Percentiles rank a stretch among this genome's conserved stretches.
Evolutionary conservation across 2,329 filamentous ascomycete species (phyloP).

Genomic region (Elsinoe fawcettii): DNA sequence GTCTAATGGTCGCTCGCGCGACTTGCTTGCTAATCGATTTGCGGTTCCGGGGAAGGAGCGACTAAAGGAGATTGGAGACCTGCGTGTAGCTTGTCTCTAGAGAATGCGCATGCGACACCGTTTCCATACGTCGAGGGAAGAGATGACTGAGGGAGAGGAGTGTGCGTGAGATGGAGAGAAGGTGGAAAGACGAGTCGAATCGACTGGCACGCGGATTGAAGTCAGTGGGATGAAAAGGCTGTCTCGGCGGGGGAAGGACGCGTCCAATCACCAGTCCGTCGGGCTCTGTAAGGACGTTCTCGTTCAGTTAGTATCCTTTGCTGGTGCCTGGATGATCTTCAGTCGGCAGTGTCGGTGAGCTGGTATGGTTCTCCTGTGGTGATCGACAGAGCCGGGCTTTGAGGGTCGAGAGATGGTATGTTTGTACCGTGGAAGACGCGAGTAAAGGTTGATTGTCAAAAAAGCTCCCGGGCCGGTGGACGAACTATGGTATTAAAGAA

Average conservation of each 20-base stretch:
- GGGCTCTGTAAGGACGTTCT: constrained; percentile 5
- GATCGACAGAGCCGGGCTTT: constrained; percentile 10
- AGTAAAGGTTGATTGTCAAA: constrained; percentile 14
- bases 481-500: constrained; percentile 16
- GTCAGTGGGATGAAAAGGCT: constrained; percentile 7
- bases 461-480: constrained; percentile 15
- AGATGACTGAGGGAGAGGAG: not conserved
- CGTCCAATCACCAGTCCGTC: constrained; percentile 7
- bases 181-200: not conserved
- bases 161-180: not conserved
- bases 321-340: constrained; percentile 10
- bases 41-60: not conserved
- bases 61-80: not conserved
- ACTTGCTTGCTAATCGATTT: not conserved
- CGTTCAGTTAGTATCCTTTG: not conserved
- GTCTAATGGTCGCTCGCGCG: constrained; percentile 1
- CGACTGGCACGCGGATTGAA: not conserved
- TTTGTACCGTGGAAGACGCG: constrained; percentile 12
- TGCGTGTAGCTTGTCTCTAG: not conserved
- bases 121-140: not conserved
- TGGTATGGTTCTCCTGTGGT: not conserved
- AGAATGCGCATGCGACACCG: not conserved
- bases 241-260: constrained; percentile 2
- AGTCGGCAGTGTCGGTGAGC: not conserved
- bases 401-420: not conserved